Evolutionary conservation across 1,139 yeast genomes (phyloP), one percentile per base, ranked within the genome.

Genomic region (Geotrichum restrictum): DNA sequence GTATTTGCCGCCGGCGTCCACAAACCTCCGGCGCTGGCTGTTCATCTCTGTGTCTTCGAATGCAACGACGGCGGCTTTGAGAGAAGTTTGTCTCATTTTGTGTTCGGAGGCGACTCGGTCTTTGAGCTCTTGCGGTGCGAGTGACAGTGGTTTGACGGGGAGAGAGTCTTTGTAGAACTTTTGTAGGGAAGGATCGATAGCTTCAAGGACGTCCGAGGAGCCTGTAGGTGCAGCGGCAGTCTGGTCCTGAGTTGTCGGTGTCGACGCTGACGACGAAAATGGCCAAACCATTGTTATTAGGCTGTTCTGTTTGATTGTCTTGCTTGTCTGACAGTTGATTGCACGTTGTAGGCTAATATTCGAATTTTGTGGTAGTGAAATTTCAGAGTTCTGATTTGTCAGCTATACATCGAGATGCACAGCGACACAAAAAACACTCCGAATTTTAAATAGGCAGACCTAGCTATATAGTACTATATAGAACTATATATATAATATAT

Each of bases 251-350:
- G 16, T 11, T 16, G 19, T 16, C 40, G 19, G n/a, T 16, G 38
- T 34, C 22, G 46, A 18, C 22, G 33, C 3, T 18, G 19, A 31
- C 18, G 43, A 32, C 18, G 38, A 32, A 16, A 48, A 52, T 22
- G 55, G 55, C 55, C 55, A 52, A n/a, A 52, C 49, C 51, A 48
- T 48, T 14, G 16, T 27, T 11, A n/a, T n/a, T n/a, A n/a, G n/a
- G n/a, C n/a, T n/a, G 14, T 34, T 10, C 6, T 13, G 16, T 13
- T 10, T 21, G 27, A 5, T 11, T 8, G 42, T 5, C 14, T 38
- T 21, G 43, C n/a, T 24, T 18, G 7, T 13, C 32, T 22, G 34
- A 3, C 6, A 31, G n/a, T 13, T 31, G 34, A 31, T n/a, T n/a
- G n/a, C n/a, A n/a, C n/a, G n/a, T n/a, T n/a, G n/a, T n/a, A n/a